Evolutionary conservation across 805 yeast genomes (phyloP), one percentile per base, ranked within the genome.

Genomic region (Candida nemodendra): DNA sequence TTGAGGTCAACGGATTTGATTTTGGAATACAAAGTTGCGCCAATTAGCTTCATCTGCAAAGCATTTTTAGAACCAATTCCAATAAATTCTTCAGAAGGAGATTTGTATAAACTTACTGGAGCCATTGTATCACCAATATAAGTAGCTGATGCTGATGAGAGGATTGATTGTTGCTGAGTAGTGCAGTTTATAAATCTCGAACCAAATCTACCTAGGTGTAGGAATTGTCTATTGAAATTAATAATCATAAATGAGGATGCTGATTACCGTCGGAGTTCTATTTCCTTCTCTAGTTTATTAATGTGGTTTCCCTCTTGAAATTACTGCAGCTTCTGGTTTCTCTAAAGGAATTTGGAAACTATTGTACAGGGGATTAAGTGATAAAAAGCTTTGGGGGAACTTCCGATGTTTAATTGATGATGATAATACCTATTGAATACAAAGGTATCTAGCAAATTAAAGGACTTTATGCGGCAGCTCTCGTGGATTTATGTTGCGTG

Each of bases 401-500:
- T n/a, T n/a, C n/a, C n/a, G n/a, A n/a, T n/a, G n/a, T n/a, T n/a
- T n/a, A 9, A 9, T 26, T 26, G 29, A 14, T n/a, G 13, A 9
- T 26, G 29, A n/a, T 21, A 42, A 38, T 31, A 39, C 43, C 48
- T 42, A 40, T 32, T 25, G 18, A 2, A 11, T 14, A 14, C 21
- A 22, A 43, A 40, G 50, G 45, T 35, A 39, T 34, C 27, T 42
- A 33, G 32, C 24, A 21, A 31, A 36, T 42, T 32, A 36, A 53
- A 17, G 45, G 42, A 53, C 65, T 53, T 56, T 72, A 69, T 59
- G 72, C 75, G 75, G 75, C 75, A 69, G 75, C 75, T 69, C 75
- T 65, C 75, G 75, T 69, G 29, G 27, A 12, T 27, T 32, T 36
- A n/a, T 18, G 35, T 34, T 35, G 4, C 9, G 27, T 17, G 8